These are phyloP conservation scores for Aegilops umbellulata DNA, from an alignment of 176 grass and related monocot genomes.

Conservation along the genomic window DNA sequence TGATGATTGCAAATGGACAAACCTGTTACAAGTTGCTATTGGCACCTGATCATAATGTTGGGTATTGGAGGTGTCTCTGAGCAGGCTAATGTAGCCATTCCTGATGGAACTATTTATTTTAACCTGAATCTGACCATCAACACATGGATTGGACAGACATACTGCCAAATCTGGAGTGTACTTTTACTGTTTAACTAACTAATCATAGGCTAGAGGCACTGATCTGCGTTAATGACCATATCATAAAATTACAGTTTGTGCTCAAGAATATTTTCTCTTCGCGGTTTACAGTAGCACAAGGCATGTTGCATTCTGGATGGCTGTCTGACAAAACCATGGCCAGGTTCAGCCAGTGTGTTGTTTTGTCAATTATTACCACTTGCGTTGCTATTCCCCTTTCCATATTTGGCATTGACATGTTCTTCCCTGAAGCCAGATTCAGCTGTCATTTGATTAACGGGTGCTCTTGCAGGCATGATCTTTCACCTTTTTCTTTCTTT, in stretches of 20 bases:
- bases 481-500: neutral
- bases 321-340: neutral
- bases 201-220: neutral
- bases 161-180: neutral
- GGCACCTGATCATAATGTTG: conserved; percentile 5
- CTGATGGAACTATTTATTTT: neutral
- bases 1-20: conserved; percentile 32
- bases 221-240: neutral
- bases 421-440: neutral
- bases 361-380: neutral
- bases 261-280: neutral
- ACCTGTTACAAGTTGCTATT: conserved; percentile 5
- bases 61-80: neutral
- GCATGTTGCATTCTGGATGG: neutral
- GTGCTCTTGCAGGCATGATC: neutral
- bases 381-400: neutral
- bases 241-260: neutral
- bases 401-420: neutral
- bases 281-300: neutral
- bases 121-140: neutral
- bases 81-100: conserved; percentile 26
- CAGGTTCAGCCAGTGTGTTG: neutral
- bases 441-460: neutral
- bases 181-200: neutral
- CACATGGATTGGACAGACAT: neutral